A percentile compares a stretch with the other conserved stretches of the same genome.
These are phyloP conservation scores for Narthecium ossifragum DNA, from an alignment of 106 monocot species.

Conservation along the genomic window DNA sequence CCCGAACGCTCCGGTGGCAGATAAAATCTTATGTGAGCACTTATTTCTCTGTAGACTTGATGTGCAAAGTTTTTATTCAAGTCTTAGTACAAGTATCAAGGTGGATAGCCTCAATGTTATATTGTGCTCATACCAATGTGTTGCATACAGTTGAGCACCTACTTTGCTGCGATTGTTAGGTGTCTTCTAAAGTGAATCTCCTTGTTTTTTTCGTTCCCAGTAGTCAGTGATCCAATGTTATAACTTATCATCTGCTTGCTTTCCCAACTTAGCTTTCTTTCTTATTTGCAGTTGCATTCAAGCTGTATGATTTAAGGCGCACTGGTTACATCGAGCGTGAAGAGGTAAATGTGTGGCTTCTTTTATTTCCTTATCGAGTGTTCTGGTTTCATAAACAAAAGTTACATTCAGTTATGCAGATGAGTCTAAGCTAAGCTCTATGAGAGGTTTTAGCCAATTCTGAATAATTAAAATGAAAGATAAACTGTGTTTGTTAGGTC, in stretches of 20 bases:
- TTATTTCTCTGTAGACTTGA: not conserved
- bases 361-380: not conserved
- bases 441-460: not conserved
- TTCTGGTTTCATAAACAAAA: not conserved
- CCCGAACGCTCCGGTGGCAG: slow-evolving; percentile 46
- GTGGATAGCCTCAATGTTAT: too few relatives aligned
- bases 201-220: not conserved
- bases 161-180: not conserved
- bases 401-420: not conserved
- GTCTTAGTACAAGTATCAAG: too few relatives aligned
- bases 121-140: too few relatives aligned
- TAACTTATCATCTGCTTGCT: not conserved
- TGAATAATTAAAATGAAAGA: not conserved
- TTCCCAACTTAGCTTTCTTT: not conserved
- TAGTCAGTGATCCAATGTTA: not conserved
- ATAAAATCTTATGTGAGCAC: slow-evolving; percentile 68
- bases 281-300: slow-evolving; percentile 60
- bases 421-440: not conserved
- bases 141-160: not conserved
- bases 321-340: slow-evolving; percentile 68
- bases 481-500: not conserved
- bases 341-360: slow-evolving; percentile 33
- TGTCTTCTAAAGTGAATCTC: too few relatives aligned
- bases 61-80: not conserved
- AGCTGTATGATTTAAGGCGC: slow-evolving; percentile 56